These are phyloP conservation scores for Leishmania arabica DNA, from an alignment of 208 protist genomes.

Conservation along the genomic window DNA sequence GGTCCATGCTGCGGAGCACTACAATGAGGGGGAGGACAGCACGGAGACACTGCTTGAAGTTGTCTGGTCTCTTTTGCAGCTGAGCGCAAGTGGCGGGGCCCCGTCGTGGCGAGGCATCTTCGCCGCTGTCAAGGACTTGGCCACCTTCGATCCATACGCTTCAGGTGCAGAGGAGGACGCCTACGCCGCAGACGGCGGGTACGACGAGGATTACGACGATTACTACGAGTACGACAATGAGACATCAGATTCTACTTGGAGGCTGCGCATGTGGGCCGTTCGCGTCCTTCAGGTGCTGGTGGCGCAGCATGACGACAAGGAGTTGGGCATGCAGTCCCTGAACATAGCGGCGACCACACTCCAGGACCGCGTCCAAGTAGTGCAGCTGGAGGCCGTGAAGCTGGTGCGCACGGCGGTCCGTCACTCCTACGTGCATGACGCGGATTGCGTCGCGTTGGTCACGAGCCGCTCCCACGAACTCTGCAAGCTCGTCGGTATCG, in stretches of 20 bases:
- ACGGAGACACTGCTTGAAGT: constrained; percentile 32
- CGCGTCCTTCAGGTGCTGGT: constrained; percentile 44
- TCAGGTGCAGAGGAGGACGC: constrained; percentile 16
- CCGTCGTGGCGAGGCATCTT: constrained; percentile 26
- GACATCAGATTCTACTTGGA: constrained; percentile 56
- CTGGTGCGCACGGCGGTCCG: constrained; percentile 35
- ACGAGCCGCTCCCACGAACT: constrained; percentile 17
- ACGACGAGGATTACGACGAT: constrained; percentile 35
- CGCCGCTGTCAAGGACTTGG: constrained; percentile 31
- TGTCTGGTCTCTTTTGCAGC: constrained; percentile 23
- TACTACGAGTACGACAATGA: constrained; percentile 45
- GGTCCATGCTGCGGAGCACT: constrained; percentile 11
- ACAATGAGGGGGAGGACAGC: constrained; percentile 28
- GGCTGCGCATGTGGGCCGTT: constrained; percentile 42
- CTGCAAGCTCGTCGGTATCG: constrained; percentile 20
- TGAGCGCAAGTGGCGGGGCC: not conserved
- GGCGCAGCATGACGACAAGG: constrained; percentile 25
- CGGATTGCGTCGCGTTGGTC: constrained; percentile 11
- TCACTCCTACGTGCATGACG: constrained; percentile 16
- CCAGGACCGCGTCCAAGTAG: constrained; percentile 46
- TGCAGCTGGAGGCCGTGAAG: constrained; percentile 49
- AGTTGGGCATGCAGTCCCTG: constrained; percentile 31
- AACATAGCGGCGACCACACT: constrained; percentile 19
- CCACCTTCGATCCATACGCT: constrained; percentile 48
- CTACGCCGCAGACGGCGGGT: constrained; percentile 2